These are phyloP conservation scores for Xylaria palmicola DNA, from an alignment of 495 filamentous ascomycete genomes.

Conservation along the genomic window DNA sequence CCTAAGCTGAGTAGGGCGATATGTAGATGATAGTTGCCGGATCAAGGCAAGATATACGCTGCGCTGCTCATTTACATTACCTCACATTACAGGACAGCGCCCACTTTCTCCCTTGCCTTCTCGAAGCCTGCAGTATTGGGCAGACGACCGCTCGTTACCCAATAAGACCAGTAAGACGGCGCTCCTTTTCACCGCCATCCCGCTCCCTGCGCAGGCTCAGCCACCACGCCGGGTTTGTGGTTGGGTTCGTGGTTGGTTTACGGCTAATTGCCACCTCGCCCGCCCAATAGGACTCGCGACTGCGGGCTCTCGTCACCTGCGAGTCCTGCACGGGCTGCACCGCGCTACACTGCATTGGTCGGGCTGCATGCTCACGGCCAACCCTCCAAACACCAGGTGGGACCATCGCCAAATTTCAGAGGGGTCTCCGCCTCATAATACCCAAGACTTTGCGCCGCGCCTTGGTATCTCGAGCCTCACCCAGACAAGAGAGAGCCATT, in stretches of 20 bases:
- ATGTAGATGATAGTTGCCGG: too few species aligned
- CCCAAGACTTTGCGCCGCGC: not conserved
- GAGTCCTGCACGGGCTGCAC: not conserved
- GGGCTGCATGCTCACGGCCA: not conserved
- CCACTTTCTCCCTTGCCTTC: not conserved
- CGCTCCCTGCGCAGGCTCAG: too few species aligned
- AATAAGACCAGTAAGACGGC: not conserved
- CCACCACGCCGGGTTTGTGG: constrained; percentile 6
- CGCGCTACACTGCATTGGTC: not conserved
- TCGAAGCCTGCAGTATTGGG: constrained; percentile 7
- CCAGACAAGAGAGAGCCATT: not conserved
- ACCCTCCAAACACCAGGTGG: not conserved
- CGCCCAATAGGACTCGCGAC: not conserved
- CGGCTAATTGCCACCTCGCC: not conserved
- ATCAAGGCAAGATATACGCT: too few species aligned
- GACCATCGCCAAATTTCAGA: too few species aligned
- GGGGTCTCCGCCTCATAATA: not conserved
- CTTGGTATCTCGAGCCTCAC: not conserved
- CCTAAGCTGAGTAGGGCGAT: too few species aligned
- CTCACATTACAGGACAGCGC: not conserved
- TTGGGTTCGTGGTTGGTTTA: not conserved
- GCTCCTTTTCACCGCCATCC: not conserved
- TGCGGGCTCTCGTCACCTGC: not conserved
- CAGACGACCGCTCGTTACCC: not conserved
- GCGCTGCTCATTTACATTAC: too few species aligned